Evolutionary conservation across 306 rosid species (phyloP).

Genomic region (Pyrus bretschneideri): DNA sequence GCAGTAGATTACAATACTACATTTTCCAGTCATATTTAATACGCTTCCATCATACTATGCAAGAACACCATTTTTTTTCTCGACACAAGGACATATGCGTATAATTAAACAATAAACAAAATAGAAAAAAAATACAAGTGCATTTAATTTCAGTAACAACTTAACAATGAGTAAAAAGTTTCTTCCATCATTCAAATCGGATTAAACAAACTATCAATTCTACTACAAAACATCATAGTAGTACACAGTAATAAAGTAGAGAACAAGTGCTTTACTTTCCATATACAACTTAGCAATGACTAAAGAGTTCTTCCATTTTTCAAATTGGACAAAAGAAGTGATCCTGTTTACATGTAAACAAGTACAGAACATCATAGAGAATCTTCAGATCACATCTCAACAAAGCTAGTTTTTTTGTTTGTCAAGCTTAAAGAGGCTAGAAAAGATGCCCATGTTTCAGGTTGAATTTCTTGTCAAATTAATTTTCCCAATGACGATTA

Average conservation of each 20-base stretch:
- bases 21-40: too few relatives aligned
- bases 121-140: neutral
- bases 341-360: neutral
- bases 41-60: neutral
- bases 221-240: too few relatives aligned
- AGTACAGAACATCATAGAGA: neutral
- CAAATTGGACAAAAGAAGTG: neutral
- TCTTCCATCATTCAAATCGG: neutral
- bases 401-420: neutral
- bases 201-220: neutral
- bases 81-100: too few relatives aligned
- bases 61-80: neutral
- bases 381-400: neutral
- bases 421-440: neutral
- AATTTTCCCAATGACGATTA: neutral
- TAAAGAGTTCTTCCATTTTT: neutral
- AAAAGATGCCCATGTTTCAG: neutral
- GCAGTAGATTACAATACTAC: too few relatives aligned
- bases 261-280: neutral
- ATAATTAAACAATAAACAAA: too few relatives aligned
- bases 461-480: neutral
- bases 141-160: neutral
- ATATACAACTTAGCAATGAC: neutral
- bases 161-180: neutral
- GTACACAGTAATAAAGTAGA: neutral